These are phyloP conservation scores for Epichloe elymi DNA, from an alignment of 2,329 filamentous ascomycete species.

Conservation along the genomic window DNA sequence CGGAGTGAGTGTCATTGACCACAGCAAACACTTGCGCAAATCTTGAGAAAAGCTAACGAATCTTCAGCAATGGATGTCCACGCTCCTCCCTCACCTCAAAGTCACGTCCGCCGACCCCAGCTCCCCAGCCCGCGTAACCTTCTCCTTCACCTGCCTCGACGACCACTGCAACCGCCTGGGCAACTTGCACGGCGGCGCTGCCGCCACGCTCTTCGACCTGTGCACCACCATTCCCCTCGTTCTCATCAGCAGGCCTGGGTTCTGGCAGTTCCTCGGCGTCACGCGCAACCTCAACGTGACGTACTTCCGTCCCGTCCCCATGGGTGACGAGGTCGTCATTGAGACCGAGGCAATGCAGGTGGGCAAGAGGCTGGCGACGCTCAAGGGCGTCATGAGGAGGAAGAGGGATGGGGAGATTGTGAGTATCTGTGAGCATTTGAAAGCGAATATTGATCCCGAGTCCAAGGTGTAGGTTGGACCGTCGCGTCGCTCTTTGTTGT, in stretches of 20 bases:
- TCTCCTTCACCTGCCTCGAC: slow-evolving; percentile 35
- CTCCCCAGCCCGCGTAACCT: slow-evolving; percentile 25
- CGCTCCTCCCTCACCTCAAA: slow-evolving; percentile 27
- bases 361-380: slow-evolving; percentile 38
- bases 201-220: slow-evolving; percentile 54
- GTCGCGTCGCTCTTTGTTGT: no score
- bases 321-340: slow-evolving; percentile 36
- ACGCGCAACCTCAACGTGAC: slow-evolving; percentile 53
- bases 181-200: slow-evolving; percentile 50
- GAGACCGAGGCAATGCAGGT: slow-evolving; percentile 44
- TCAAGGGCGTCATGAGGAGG: slow-evolving; percentile 42
- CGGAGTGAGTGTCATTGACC: slow-evolving; percentile 15
- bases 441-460: slow-evolving; percentile 44
- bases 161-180: slow-evolving; percentile 38
- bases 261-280: slow-evolving; percentile 50
- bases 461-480: slow-evolving; percentile 14
- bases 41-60: background rate
- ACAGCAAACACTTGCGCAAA: no score
- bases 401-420: slow-evolving; percentile 39
- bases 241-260: slow-evolving; percentile 43
- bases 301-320: slow-evolving; percentile 49
- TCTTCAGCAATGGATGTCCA: slow-evolving; percentile 30
- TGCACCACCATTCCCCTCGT: slow-evolving; percentile 47
- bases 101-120: slow-evolving; percentile 24
- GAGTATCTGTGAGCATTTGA: slow-evolving; percentile 50